Conservation (phyloP, 352 stramenopile species). For the Blastocystis sp. region DNA sequence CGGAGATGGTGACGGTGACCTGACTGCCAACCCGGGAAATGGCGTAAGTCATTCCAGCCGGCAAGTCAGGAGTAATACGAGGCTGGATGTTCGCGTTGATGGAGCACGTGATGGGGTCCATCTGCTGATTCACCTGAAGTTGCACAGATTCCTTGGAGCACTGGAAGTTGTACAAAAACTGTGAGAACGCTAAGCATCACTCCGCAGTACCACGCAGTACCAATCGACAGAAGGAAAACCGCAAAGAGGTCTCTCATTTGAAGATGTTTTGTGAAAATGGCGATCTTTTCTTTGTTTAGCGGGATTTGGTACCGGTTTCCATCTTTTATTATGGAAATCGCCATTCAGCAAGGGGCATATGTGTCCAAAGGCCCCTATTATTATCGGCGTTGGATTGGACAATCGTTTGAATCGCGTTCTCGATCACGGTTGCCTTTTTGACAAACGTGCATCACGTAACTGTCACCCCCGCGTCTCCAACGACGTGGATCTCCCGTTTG, state of each 20-base stretch:
- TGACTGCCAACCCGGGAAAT: not conserved
- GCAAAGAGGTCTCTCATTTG: slow-evolving; percentile 1
- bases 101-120: slow-evolving; percentile 41
- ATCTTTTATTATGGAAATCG: not conserved
- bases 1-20: slow-evolving; percentile 30
- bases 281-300: not conserved
- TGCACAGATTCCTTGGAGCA: not conserved
- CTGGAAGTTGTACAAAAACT: slow-evolving; percentile 3
- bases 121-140: slow-evolving; percentile 39
- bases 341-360: not conserved
- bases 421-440: too few species aligned
- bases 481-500: too few species aligned
- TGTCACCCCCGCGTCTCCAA: too few species aligned
- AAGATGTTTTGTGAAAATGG: slow-evolving; percentile 14
- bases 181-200: slow-evolving; percentile 18
- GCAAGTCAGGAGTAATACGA: slow-evolving; percentile 56
- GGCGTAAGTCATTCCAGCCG: slow-evolving; percentile 54
- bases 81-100: not conserved
- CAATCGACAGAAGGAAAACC: slow-evolving; percentile 10
- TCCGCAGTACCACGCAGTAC: not conserved
- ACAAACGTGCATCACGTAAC: too few species aligned
- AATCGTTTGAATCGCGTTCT: too few species aligned
- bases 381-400: too few species aligned
- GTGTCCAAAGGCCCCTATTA: too few species aligned
- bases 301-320: not conserved